phyloP scores from a whole-genome alignment of 106 monocot genomes.

The Platanthera guangdongensis region DNA sequence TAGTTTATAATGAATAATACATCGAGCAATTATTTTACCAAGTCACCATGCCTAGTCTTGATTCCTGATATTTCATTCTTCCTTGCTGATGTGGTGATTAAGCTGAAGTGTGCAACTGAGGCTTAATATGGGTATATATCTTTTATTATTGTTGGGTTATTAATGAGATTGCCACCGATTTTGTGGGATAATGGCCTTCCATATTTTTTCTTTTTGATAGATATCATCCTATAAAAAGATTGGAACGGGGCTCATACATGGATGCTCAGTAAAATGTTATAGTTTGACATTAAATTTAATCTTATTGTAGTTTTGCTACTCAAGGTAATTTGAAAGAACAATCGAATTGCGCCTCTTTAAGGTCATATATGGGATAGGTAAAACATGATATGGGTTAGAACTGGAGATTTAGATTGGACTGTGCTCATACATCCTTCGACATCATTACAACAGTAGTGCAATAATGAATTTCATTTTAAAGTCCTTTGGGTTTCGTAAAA shows the following conservation, averaged over 20 bases:
- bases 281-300: neutral
- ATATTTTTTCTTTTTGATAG: too few species aligned
- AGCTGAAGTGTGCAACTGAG: too few species aligned
- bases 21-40: too few species aligned
- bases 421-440: neutral
- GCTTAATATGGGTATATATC: too few species aligned
- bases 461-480: neutral
- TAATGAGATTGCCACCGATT: too few species aligned
- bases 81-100: too few species aligned
- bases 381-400: neutral
- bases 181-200: too few species aligned
- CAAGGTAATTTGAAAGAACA: neutral
- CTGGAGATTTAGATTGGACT: neutral
- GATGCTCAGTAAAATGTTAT: neutral
- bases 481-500: neutral
- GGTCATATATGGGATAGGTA: neutral
- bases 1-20: too few species aligned
- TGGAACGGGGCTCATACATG: neutral
- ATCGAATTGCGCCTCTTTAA: neutral
- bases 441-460: neutral
- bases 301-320: neutral
- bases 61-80: too few species aligned
- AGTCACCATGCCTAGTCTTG: too few species aligned
- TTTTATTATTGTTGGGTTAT: too few species aligned
- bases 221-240: too few species aligned